These are phyloP conservation scores for Pichia manshurica DNA, from an alignment of 805 yeast species.

Conservation along the genomic window DNA sequence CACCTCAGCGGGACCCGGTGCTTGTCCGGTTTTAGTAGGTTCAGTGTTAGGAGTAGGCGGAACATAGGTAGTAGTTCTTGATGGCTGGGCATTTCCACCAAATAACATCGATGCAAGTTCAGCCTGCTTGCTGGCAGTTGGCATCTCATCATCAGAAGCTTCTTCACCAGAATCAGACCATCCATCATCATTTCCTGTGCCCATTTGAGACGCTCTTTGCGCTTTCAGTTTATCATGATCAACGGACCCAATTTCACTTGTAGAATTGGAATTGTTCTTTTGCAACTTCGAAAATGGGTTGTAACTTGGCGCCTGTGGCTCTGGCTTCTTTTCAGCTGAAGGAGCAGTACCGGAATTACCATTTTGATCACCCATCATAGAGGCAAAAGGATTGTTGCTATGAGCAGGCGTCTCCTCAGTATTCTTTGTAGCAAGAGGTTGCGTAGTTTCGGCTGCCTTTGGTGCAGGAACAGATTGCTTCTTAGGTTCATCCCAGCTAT, in stretches of 20 bases:
- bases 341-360: conserved; percentile 2
- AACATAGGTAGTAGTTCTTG: conserved; percentile 22
- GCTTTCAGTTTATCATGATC: conserved; percentile 59
- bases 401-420: conserved; percentile 1
- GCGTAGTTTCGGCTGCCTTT: conserved; percentile 5
- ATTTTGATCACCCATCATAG: conserved; percentile 9
- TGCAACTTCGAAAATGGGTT: conserved; percentile 59
- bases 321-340: background rate
- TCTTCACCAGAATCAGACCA: conserved; percentile 38
- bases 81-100: conserved; percentile 35
- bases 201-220: conserved; percentile 69
- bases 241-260: conserved; percentile 28
- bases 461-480: conserved; percentile 1
- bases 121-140: conserved; percentile 49
- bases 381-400: conserved; percentile 18
- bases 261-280: conserved; percentile 9
- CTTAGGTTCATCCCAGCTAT: conserved; percentile 18
- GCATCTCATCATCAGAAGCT: conserved; percentile 41
- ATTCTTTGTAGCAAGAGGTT: conserved; percentile 10
- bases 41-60: conserved; percentile 9
- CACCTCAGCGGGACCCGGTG: background rate
- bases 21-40: background rate
- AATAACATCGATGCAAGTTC: conserved; percentile 49
- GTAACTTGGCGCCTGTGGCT: conserved; percentile 23
- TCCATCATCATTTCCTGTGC: conserved; percentile 38